phyloP scores from a whole-genome alignment of 768 basidiomycete genomes.

The Tubosaeta brunneosetosa region DNA sequence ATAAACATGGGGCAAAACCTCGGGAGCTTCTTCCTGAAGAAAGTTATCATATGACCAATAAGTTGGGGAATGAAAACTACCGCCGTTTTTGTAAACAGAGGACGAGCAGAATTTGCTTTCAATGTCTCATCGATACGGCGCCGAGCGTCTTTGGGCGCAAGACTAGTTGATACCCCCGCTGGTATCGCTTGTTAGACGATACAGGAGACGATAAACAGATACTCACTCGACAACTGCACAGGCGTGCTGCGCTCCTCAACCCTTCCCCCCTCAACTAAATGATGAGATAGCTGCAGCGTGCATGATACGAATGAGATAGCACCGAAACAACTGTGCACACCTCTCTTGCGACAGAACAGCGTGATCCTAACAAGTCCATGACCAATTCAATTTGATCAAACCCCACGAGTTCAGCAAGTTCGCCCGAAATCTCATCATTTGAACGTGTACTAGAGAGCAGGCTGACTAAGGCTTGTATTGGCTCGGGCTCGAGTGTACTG shows the following conservation, averaged over 20 bases:
- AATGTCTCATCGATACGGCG: constrained; percentile 59
- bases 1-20: constrained; percentile 85
- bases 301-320: neutral
- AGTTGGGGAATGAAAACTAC: constrained; percentile 36
- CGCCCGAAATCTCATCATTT: constrained; percentile 71
- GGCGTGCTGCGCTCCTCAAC: neutral
- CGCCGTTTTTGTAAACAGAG: constrained; percentile 54
- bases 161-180: constrained; percentile 15
- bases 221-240: constrained; percentile 8
- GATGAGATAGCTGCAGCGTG: constrained; percentile 14
- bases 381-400: constrained; percentile 81
- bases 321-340: constrained; percentile 32
- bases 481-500: constrained; percentile 11
- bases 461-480: constrained; percentile 20
- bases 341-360: constrained; percentile 44
- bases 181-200: neutral
- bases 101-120: constrained; percentile 57
- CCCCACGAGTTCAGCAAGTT: constrained; percentile 76
- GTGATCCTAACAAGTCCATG: constrained; percentile 60
- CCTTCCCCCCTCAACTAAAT: neutral
- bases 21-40: constrained; percentile 47
- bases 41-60: constrained; percentile 5
- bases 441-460: constrained; percentile 47
- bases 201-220: neutral
- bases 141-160: constrained; percentile 47